Base-by-base conservation (phyloP, 2,329 filamentous ascomycete species). In the Aureobasidium sp. region DNA sequence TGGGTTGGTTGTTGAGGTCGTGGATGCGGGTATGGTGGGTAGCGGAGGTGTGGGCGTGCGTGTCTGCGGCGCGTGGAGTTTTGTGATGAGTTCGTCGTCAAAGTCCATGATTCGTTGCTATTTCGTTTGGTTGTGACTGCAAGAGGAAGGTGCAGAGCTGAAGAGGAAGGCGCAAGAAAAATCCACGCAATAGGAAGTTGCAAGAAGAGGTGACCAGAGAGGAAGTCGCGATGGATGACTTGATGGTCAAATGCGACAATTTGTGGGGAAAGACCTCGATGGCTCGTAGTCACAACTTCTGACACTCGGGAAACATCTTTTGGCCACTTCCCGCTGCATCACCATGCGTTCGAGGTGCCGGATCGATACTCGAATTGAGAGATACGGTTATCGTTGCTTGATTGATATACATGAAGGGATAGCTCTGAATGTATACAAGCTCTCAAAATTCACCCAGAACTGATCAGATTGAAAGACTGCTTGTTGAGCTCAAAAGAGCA, bases 261-360 rank as follows among this genome's bases (percentile, higher is more conserved):
- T 2, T 34, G 5, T 56, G 52, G 44, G 52, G 52, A 39, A 14
- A 25, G 15, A 27, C 37, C 29, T 31, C 17, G 36, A 53, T 53
- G 22, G 31, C 20, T 6, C 5, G 0, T 0, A 12, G 47, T 49
- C 56, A 59, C 9, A 22, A 37, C 14, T 49, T 59, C 25, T 59
- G 56, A 34, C 56, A 12, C 44, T 59, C 56, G 56, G 56, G 56
- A 59, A 59, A 59, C 56, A 59, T 49, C 34, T 49, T 59, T 59
- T 59, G 56, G 55, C 55, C 55, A 8, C 29, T 39, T 25, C 8
- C 34, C 20, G 12, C 42, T 12, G 1, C 6, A 36, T n/a, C 17
- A 12, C 14, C 17, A 25, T 11, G n/a, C 11, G 5, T 4, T 45
- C 22, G 25, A 31, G 2, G 9, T 8, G 12, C 17, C 29, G 6